Percentiles rank a stretch among this genome's conserved stretches.
Evolutionary conservation across 1,139 yeast genomes (phyloP).

Genomic region (Pichia sp.): DNA sequence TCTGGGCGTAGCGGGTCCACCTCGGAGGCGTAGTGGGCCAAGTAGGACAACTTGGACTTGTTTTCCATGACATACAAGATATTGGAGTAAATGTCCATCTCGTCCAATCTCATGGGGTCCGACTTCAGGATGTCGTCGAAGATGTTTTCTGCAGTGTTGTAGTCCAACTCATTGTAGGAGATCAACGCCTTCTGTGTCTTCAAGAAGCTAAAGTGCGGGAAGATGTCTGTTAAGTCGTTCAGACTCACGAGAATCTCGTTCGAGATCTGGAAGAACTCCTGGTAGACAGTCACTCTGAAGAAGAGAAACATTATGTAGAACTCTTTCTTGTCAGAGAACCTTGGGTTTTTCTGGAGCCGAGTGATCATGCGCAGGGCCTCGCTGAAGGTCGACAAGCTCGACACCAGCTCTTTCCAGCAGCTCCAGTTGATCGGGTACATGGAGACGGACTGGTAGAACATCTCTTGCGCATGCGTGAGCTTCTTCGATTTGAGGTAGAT

Average conservation of each 20-base stretch:
- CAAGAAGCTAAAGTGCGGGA: slow-evolving; percentile 72
- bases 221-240: slow-evolving; percentile 42
- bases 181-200: slow-evolving; percentile 78
- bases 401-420: slow-evolving; percentile 81
- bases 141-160: slow-evolving; percentile 68
- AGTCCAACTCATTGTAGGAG: slow-evolving; percentile 76
- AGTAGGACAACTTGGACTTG: slow-evolving; percentile 71
- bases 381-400: slow-evolving; percentile 60
- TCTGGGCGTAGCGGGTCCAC: slow-evolving; percentile 90
- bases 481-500: slow-evolving; percentile 62
- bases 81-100: slow-evolving; percentile 86
- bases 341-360: slow-evolving; percentile 36
- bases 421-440: slow-evolving; percentile 88
- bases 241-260: slow-evolving; percentile 48
- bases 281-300: slow-evolving; percentile 66
- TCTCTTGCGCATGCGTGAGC: slow-evolving; percentile 52
- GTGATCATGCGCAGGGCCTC: slow-evolving; percentile 51
- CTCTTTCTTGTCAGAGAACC: slow-evolving; percentile 25
- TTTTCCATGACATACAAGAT: slow-evolving; percentile 93
- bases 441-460: slow-evolving; percentile 53
- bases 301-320: slow-evolving; percentile 53
- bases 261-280: slow-evolving; percentile 74
- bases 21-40: slow-evolving; percentile 81
- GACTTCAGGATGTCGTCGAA: slow-evolving; percentile 68
- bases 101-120: slow-evolving; percentile 91